Base-by-base conservation (phyloP, 2,329 filamentous ascomycete species). In the Orbilia brochopaga region DNA sequence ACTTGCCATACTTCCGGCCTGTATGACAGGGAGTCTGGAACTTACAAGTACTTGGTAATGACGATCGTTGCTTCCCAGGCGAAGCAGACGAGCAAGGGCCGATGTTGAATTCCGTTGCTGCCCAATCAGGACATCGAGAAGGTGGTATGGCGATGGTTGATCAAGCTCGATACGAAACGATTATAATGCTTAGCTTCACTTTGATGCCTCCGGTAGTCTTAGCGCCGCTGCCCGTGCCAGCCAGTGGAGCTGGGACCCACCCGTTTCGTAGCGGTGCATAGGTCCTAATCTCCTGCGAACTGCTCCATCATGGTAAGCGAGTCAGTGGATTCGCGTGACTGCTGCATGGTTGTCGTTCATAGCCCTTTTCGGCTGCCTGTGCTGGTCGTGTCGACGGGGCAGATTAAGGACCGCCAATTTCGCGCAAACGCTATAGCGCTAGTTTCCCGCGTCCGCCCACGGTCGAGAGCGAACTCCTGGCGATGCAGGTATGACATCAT, bases 21-120 rank as follows among this genome's bases (percentile, higher is more conserved):
- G 44, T 48, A 21, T 19, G 44, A 5, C 17, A 21, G 44, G 44
- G 19, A 21, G 3, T 32, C 27, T 48, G 11, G 19, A 11, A 11
- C 19, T 44, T 4, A n/a, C 59, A 64, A 59, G 54, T 61, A 51
- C n/a, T 56, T 57, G 52, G 15, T 44, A 37, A 17, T 44, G 42
- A 27, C 60, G 67, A 72, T 72, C 67, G 65, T 60, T 60, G 55
- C 51, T 60, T 52, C 54, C 55, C 54, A 54, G 50, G 53, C 55
- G 30, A 27, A 44, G 23, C 32, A 50, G 42, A 24, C 53, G 54
- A 70, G 59, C 55, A 42, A 57, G 55, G 67, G 51, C 24, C 40
- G 66, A 56, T 11, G 67, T 44, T 51, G 52, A n/a, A 53, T 48
- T 58, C 23, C 32, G 57, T 23, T 59, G 35, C 50, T 59, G 48